Evolutionary conservation across 2,329 filamentous ascomycete species (phyloP).

Genomic region (Aureobasidium subglaciale): DNA sequence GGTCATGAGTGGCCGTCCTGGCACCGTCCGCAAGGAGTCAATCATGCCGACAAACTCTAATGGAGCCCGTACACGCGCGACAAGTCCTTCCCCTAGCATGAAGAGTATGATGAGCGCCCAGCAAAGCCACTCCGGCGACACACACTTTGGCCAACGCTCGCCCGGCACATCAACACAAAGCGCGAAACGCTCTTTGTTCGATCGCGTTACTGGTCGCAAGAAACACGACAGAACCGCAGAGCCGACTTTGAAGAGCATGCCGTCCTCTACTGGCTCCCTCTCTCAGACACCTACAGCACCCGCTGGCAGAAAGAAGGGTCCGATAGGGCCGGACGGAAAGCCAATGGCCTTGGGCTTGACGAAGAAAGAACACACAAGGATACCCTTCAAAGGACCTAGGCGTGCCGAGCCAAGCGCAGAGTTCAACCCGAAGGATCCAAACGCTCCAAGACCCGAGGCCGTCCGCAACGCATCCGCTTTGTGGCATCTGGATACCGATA

Average conservation of each 20-base stretch:
- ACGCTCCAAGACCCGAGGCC: constrained; percentile 30
- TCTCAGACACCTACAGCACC: constrained; percentile 23
- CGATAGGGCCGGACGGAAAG: constrained; percentile 15
- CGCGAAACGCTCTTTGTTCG: constrained; percentile 45
- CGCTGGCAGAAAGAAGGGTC: constrained; percentile 14
- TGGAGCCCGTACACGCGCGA: constrained; percentile 55
- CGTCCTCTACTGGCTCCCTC: constrained; percentile 35
- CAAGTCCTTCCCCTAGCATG: constrained; percentile 64
- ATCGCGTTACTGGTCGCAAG: constrained; percentile 45
- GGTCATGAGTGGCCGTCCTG: constrained; percentile 3
- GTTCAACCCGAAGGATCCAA: constrained; percentile 39
- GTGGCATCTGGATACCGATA: constrained; percentile 78
- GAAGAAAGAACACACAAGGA: constrained; percentile 32
- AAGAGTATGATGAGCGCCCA: constrained; percentile 56
- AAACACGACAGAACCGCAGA: constrained; percentile 37
- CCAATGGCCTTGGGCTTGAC: constrained; percentile 13
- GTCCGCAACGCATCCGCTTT: constrained; percentile 39
- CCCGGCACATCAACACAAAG: constrained; percentile 43
- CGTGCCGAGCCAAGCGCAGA: constrained; percentile 40
- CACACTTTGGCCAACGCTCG: constrained; percentile 46
- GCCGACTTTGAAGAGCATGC: constrained; percentile 30
- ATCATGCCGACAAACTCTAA: constrained; percentile 21
- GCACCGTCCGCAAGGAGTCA: constrained; percentile 1
- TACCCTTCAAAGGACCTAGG: constrained; percentile 45
- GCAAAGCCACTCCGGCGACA: constrained; percentile 30